A percentile compares a stretch with the other conserved stretches of the same genome.
phyloP scores from a whole-genome alignment of 2,329 filamentous ascomycete species.

The Neonectria coccinea region DNA sequence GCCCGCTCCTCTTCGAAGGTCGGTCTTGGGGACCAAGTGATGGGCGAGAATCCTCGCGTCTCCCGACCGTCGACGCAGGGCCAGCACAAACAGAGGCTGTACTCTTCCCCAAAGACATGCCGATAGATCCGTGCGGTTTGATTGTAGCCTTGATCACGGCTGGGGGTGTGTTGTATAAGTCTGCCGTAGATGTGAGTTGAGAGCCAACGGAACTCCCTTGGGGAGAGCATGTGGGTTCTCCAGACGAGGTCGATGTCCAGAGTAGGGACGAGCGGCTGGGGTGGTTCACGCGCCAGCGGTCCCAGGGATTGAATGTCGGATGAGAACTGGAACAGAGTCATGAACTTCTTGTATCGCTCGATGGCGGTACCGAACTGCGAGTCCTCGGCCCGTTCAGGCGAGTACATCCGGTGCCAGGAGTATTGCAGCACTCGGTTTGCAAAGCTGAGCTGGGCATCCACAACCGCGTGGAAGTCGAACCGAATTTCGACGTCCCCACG shows the following conservation, averaged over 20 bases:
- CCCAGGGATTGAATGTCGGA: neutral
- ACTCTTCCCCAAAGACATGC: constrained; percentile 28
- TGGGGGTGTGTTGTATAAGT: constrained; percentile 30
- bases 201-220: constrained; percentile 25
- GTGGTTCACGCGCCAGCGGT: no score
- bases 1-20: constrained; percentile 3
- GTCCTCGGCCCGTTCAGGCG: constrained; percentile 1
- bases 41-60: constrained; percentile 1
- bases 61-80: constrained; percentile 32
- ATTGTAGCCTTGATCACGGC: neutral
- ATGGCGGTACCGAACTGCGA: constrained; percentile 21
- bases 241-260: constrained; percentile 38
- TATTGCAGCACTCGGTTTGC: constrained; percentile 21
- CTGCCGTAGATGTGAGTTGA: constrained; percentile 17
- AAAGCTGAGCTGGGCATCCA: constrained; percentile 31
- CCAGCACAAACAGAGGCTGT: constrained; percentile 36
- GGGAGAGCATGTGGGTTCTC: constrained; percentile 37
- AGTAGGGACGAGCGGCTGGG: constrained; percentile 9
- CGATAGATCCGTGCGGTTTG: constrained; percentile 23
- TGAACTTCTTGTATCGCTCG: constrained; percentile 31
- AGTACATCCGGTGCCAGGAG: constrained; percentile 38
- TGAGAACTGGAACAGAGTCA: constrained; percentile 27
- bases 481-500: neutral
- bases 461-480: constrained; percentile 29
- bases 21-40: constrained; percentile 9